These are phyloP conservation scores for Alternaria gaisen DNA, from an alignment of 2,329 filamentous ascomycete genomes.

Conservation along the genomic window DNA sequence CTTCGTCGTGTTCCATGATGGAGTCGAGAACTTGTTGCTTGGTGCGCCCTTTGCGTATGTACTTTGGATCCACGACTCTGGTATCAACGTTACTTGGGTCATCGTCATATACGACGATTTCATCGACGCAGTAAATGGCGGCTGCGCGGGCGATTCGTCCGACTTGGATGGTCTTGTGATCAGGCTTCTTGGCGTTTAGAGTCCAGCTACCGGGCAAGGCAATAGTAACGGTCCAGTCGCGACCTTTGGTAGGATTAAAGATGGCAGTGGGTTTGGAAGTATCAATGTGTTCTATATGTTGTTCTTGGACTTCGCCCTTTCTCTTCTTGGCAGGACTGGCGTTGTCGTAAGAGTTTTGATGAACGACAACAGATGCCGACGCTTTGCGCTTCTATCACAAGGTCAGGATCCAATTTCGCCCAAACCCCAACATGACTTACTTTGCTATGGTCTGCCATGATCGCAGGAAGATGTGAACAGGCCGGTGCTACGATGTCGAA, in stretches of 20 bases:
- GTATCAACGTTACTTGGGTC: constrained; percentile 52
- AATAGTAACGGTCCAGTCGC: constrained; percentile 78
- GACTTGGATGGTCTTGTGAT: constrained; percentile 76
- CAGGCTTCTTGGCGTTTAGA: constrained; percentile 72
- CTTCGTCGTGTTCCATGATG: constrained; percentile 55
- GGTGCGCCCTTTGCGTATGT: constrained; percentile 39
- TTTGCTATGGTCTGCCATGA: constrained; percentile 9
- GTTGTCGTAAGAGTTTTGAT: constrained; percentile 20
- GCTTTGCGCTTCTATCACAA: constrained; percentile 34
- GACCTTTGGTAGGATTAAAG: constrained; percentile 70
- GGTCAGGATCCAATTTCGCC: neutral
- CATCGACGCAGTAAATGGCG: constrained; percentile 84
- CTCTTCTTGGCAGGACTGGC: constrained; percentile 29
- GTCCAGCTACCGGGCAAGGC: constrained; percentile 78
- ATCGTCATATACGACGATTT: constrained; percentile 84
- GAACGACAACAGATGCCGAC: constrained; percentile 25
- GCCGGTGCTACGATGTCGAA: neutral
- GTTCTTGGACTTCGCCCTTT: constrained; percentile 20
- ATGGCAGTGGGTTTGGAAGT: constrained; percentile 74
- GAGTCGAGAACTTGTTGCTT: constrained; percentile 53
- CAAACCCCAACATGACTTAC: neutral
- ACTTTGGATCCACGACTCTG: constrained; percentile 31
- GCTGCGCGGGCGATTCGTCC: constrained; percentile 82
- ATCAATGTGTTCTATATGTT: constrained; percentile 47
- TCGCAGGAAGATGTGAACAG: neutral